These are phyloP conservation scores for Metschnikowia kunwiensis DNA, from an alignment of 805 yeast species.

Conservation along the genomic window DNA sequence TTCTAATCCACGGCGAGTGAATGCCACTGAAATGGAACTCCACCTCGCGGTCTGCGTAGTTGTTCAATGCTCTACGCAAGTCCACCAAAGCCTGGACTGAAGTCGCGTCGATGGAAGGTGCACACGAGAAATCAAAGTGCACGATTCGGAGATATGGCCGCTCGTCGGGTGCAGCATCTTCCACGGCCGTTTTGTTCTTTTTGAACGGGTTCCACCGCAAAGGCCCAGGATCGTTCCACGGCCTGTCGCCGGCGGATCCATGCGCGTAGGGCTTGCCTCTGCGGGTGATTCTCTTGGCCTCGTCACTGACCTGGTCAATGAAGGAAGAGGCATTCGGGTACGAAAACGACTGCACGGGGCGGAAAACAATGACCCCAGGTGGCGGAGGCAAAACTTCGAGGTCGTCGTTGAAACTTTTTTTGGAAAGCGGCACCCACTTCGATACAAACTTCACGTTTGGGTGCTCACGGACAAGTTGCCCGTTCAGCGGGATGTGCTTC, in stretches of 20 bases:
- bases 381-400: slow-evolving; percentile 74
- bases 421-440: slow-evolving; percentile 66
- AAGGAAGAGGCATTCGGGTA: slow-evolving; percentile 80
- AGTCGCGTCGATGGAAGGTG: slow-evolving; percentile 73
- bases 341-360: slow-evolving; percentile 76
- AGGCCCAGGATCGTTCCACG: slow-evolving; percentile 91
- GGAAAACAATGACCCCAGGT: slow-evolving; percentile 83
- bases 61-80: slow-evolving; percentile 64
- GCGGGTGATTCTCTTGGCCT: slow-evolving; percentile 57
- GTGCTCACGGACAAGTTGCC: slow-evolving; percentile 23
- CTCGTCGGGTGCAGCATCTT: slow-evolving; percentile 31
- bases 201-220: slow-evolving; percentile 32
- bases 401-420: slow-evolving; percentile 50
- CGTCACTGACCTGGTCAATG: slow-evolving; percentile 64
- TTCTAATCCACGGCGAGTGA: slow-evolving; percentile 80
- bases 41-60: slow-evolving; percentile 75
- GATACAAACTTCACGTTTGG: slow-evolving; percentile 48
- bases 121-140: slow-evolving; percentile 79
- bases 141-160: slow-evolving; percentile 70
- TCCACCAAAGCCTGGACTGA: slow-evolving; percentile 78
- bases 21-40: slow-evolving; percentile 90
- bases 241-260: slow-evolving; percentile 55
- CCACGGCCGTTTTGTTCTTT: slow-evolving; percentile 13
- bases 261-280: slow-evolving; percentile 50
- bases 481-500: slow-evolving; percentile 21